These are phyloP conservation scores for Litsea cubeba DNA, from an alignment of 164 flowering plant species.

Conservation along the genomic window DNA sequence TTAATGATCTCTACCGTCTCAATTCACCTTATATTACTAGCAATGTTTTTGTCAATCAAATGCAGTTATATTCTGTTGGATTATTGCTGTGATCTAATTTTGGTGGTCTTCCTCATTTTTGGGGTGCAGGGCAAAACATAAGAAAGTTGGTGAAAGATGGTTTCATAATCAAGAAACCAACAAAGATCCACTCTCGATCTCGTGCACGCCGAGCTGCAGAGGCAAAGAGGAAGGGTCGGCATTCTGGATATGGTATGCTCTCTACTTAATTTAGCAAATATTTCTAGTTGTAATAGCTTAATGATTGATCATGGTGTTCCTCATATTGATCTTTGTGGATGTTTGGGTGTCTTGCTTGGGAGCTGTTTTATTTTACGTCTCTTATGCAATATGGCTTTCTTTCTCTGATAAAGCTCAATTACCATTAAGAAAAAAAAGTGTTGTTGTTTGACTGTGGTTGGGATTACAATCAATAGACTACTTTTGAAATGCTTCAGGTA, in stretches of 20 bases:
- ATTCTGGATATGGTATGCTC: slow-evolving; percentile 25
- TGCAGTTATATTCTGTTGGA: no score
- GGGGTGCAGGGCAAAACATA: slow-evolving; percentile 22
- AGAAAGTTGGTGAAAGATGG: slow-evolving; percentile 39
- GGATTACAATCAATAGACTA: neutral
- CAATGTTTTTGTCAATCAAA: no score
- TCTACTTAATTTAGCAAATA: neutral
- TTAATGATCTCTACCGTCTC: no score
- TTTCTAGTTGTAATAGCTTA: neutral
- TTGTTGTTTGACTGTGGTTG: neutral
- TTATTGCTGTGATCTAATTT: neutral
- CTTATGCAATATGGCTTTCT: no score
- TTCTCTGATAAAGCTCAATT: no score
- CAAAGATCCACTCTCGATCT: slow-evolving; percentile 30
- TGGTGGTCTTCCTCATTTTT: neutral
- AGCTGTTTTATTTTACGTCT: no score
- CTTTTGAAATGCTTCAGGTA: slow-evolving; percentile 5
- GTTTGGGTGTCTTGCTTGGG: no score
- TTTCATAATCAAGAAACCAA: slow-evolving; percentile 29
- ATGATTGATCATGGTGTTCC: no score
- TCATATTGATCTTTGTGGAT: no score
- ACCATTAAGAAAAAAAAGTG: no score
- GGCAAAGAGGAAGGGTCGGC: slow-evolving; percentile 32
- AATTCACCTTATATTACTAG: no score
- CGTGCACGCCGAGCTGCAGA: slow-evolving; percentile 23